Evolutionary conservation across 257 asterid genomes (phyloP).

Genomic region (Solanum chilense): DNA sequence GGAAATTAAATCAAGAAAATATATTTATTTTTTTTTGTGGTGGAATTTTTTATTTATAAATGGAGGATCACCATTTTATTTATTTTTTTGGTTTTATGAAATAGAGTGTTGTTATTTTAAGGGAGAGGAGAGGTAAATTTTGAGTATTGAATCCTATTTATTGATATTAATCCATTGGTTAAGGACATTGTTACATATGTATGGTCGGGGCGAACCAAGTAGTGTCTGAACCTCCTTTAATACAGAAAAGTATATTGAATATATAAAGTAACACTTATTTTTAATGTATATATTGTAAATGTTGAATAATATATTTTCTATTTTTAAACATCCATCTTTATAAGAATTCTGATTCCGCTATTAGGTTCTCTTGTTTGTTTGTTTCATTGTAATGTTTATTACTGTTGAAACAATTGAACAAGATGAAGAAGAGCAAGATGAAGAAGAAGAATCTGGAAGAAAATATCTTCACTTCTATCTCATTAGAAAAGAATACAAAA

Average conservation of each 20-base stretch:
- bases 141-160: neutral
- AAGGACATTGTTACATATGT: neutral
- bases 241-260: no score
- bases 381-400: neutral
- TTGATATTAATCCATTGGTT: neutral
- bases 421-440: no score
- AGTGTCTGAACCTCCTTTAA: neutral
- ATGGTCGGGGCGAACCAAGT: neutral
- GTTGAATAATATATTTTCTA: neutral
- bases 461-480: no score
- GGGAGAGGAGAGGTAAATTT: neutral
- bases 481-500: no score
- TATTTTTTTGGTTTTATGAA: neutral
- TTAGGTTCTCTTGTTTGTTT: neutral
- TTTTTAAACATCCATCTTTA: neutral
- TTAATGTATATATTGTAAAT: no score
- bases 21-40: neutral
- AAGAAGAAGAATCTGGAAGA: no score
- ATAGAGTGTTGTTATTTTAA: neutral
- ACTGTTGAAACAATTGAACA: no score
- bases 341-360: neutral
- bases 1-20: neutral
- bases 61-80: neutral
- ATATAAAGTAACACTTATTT: no score
- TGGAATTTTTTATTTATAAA: neutral